These are phyloP conservation scores for Tylopilus subfusipes DNA, from an alignment of 768 basidiomycete species.

Conservation along the genomic window DNA sequence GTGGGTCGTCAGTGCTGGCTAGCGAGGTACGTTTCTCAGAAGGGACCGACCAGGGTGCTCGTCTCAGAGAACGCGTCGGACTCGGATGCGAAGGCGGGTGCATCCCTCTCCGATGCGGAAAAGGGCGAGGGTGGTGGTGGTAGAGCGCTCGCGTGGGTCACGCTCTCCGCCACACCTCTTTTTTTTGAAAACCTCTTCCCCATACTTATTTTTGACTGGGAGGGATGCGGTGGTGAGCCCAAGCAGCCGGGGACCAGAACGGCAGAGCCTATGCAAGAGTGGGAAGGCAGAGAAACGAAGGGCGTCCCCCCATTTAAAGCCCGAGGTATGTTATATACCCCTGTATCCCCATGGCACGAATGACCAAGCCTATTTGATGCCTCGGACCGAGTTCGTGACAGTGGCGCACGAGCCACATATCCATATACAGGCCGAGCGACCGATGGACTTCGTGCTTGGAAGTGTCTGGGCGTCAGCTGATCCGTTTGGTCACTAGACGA, in stretches of 20 bases:
- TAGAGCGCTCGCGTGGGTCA: background rate
- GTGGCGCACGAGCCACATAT: no score
- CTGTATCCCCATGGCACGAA: background rate
- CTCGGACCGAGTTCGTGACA: no score
- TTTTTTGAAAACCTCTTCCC: background rate
- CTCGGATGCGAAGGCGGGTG: background rate
- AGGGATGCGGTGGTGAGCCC: background rate
- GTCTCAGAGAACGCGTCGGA: constrained; percentile 7
- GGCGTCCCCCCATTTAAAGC: background rate
- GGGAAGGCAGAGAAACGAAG: background rate
- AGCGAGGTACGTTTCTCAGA: background rate
- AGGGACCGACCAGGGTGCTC: constrained; percentile 13
- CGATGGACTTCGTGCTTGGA: no score
- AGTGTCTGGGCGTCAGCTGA: no score
- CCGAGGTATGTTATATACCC: background rate
- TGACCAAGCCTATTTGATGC: no score
- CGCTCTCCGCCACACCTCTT: background rate
- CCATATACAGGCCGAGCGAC: no score
- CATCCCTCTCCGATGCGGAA: background rate
- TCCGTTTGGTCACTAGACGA: no score
- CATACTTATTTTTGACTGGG: background rate
- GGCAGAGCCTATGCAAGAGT: background rate
- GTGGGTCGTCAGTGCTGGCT: background rate
- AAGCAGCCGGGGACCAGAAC: background rate
- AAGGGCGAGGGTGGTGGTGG: background rate